Base-by-base conservation (phyloP, 208 protist species). In the Naegleria gruberi region DNA sequence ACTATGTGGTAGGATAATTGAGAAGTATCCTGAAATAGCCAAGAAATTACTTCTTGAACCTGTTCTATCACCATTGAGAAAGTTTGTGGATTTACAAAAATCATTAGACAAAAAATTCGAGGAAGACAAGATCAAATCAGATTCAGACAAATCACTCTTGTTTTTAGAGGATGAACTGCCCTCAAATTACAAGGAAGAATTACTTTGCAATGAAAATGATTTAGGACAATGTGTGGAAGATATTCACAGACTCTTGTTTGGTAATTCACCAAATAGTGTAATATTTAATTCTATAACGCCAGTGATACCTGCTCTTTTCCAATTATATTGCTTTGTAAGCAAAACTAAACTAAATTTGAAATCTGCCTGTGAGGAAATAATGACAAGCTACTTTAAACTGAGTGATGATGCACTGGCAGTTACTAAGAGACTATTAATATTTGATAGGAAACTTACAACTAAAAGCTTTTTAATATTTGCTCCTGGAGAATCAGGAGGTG, bases 251-350 rank as follows among this genome's bases (percentile, higher is more conserved):
- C 30, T 87, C 12, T 15, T 87, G 15, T 55, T 34, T 87, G 43
- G 44, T 17, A 45, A 87, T 19, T 12, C 83, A 37, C 83, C 83
- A 55, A n/a, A 17, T 37, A 30, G n/a, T 55, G 10, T 41, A 37
- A 42, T 87, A n/a, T 55, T 55, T 41, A 41, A 87, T 55, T 41
- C 43, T 1, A 45, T 87, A 19, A 55, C 83, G 6, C 19, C 44
- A 40, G 19, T 87, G 7, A 55, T 87, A n/a, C 83, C 83, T 57
- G 44, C 44, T 40, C 41, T 87, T 40, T 87, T 87, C 30, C 83
- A 87, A 87, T 55, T 87, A 40, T 87, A 87, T 12, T 87, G 83
- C 40, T 87, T 87, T 40, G 83, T 87, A 23, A 87, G 43, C 15
- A 30, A 41, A 34, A 87, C 83, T 6, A 87, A 55, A 41, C 83